Percentiles rank a stretch among this genome's conserved stretches.
phyloP scores from a whole-genome alignment of 345 rosid species.

The Salix exigua region DNA sequence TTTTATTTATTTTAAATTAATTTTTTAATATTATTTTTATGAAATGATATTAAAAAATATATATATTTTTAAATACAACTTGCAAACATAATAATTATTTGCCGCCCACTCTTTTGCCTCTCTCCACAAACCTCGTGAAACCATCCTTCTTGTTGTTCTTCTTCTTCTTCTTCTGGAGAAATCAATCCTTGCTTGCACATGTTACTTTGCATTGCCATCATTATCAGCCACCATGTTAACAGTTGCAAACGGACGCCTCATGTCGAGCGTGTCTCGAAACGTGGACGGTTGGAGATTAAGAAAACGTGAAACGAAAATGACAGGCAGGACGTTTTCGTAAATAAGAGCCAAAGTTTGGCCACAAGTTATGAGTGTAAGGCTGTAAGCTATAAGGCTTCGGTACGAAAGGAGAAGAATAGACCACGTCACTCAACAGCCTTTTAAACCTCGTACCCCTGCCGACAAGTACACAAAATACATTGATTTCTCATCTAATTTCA shows the following conservation, averaged over 20 bases:
- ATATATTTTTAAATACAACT: too few species aligned
- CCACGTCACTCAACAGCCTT: constrained; percentile 35
- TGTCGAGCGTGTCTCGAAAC: not conserved
- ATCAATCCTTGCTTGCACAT: not conserved
- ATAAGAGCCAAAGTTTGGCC: not conserved
- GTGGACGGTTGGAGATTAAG: not conserved
- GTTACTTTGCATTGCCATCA: not conserved
- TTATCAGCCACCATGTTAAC: not conserved
- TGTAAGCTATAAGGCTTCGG: not conserved
- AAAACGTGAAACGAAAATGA: not conserved
- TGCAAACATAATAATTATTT: not conserved
- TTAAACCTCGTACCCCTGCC: constrained; percentile 49
- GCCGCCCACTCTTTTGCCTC: not conserved
- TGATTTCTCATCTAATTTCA: constrained; percentile 3
- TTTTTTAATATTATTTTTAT: too few species aligned
- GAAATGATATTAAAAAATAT: too few species aligned
- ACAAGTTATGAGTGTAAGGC: not conserved
- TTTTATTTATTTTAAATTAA: too few species aligned
- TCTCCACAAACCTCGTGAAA: not conserved
- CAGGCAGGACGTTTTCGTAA: constrained; percentile 18
- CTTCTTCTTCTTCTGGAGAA: not conserved
- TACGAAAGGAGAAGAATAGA: constrained; percentile 35
- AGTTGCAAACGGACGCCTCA: not conserved
- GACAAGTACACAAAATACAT: constrained; percentile 25
- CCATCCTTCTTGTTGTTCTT: too few species aligned